Evolutionary conservation across 2,329 filamentous ascomycete genomes (phyloP).

Genomic region (Cryphonectria nitschkei): DNA sequence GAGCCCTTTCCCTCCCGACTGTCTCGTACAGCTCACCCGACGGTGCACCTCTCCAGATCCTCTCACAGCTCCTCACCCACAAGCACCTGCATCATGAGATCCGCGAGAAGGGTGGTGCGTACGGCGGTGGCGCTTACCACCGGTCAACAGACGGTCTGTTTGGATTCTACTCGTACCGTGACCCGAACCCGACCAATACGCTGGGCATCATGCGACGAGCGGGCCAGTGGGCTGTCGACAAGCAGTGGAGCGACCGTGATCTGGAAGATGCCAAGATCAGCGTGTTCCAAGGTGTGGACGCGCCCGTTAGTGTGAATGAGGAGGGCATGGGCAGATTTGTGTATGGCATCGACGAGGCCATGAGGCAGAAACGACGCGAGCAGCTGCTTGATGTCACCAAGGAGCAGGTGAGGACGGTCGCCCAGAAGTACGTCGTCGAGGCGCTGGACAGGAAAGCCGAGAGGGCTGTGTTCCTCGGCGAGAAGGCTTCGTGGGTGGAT

Average conservation of each 20-base stretch:
- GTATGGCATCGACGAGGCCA: slow-evolving; percentile 81
- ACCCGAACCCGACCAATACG: slow-evolving; percentile 87
- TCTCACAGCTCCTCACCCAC: slow-evolving; percentile 91
- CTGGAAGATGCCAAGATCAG: slow-evolving; percentile 95
- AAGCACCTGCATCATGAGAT: slow-evolving; percentile 98
- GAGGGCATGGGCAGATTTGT: slow-evolving; percentile 89
- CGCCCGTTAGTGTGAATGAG: slow-evolving; percentile 81
- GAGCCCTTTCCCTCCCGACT: slow-evolving; percentile 79
- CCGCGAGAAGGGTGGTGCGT: slow-evolving; percentile 94
- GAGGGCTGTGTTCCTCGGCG: slow-evolving; percentile 75
- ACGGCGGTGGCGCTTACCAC: slow-evolving; percentile 88
- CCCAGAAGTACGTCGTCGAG: slow-evolving; percentile 80
- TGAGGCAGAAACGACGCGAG: slow-evolving; percentile 84
- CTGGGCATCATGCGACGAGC: slow-evolving; percentile 82
- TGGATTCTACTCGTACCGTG: slow-evolving; percentile 94
- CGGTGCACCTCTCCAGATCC: slow-evolving; percentile 81
- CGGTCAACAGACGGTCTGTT: slow-evolving; percentile 82
- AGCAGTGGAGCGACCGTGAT: slow-evolving; percentile 80
- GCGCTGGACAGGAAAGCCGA: slow-evolving; percentile 62
- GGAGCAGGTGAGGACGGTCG: slow-evolving; percentile 78
- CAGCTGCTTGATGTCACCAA: slow-evolving; percentile 84
- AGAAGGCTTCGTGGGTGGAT: slow-evolving; percentile 80
- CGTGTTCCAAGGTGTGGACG: slow-evolving; percentile 90
- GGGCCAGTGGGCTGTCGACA: slow-evolving; percentile 81
- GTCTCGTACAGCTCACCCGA: slow-evolving; percentile 78